phyloP scores from a whole-genome alignment of 2,329 filamentous ascomycete genomes.

The Lecanosticta acicola region DNA sequence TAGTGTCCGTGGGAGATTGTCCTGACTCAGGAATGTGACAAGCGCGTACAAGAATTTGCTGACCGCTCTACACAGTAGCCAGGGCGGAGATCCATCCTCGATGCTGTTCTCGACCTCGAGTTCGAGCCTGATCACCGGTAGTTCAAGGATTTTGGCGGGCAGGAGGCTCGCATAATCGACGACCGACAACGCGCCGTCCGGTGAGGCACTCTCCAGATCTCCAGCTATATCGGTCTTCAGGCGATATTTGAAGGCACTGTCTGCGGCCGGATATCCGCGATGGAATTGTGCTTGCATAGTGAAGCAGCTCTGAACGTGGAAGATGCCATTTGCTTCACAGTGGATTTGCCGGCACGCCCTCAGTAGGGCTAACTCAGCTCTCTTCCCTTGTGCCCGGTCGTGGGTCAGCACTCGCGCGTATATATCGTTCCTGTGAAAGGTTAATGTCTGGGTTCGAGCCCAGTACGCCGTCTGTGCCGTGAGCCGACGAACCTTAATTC shows the following conservation, averaged over 20 bases:
- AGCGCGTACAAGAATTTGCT: background rate
- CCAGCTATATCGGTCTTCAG: background rate
- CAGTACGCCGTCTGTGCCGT: too few relatives aligned
- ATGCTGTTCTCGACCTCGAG: background rate
- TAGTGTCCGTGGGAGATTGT: background rate
- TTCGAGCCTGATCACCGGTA: background rate
- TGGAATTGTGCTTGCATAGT: background rate
- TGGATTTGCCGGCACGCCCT: background rate
- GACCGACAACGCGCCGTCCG: background rate
- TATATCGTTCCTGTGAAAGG: background rate
- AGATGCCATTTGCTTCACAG: background rate
- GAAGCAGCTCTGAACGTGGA: background rate
- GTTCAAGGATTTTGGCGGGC: background rate
- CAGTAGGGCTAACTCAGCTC: background rate
- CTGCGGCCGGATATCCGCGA: background rate
- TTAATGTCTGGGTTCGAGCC: background rate
- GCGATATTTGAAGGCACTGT: background rate
- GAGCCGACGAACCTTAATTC: background rate
- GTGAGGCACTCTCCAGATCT: background rate
- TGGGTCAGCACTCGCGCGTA: slow-evolving; percentile 1
- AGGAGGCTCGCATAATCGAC: background rate
- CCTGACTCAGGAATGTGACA: background rate
- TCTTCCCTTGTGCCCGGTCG: background rate
- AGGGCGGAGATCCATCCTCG: background rate
- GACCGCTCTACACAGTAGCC: background rate